Conservation (phyloP, 2,329 filamentous ascomycete genomes). For the Exophiala spinifera region DNA sequence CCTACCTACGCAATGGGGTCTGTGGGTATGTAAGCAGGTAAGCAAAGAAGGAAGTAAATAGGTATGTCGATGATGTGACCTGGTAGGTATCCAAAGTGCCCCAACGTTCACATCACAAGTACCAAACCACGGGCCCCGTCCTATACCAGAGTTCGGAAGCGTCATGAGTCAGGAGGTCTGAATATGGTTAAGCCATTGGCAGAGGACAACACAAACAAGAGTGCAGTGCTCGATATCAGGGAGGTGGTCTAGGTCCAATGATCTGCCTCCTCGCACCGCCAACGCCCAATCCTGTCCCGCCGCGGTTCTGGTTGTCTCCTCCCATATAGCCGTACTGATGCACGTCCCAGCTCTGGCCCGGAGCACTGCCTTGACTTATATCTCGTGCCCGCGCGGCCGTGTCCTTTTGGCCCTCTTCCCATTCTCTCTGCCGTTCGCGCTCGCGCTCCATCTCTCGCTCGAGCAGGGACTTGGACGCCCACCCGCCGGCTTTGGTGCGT, state of each 20-base stretch:
- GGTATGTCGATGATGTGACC: no score
- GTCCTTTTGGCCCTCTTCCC: constrained; percentile 59
- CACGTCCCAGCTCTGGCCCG: constrained; percentile 53
- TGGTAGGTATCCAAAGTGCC: neutral
- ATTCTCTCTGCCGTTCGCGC: constrained; percentile 61
- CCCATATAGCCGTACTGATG: constrained; percentile 64
- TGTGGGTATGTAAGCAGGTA: no score
- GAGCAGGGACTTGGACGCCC: constrained; percentile 61
- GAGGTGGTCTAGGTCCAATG: constrained; percentile 57
- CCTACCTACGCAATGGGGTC: no score
- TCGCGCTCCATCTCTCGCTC: constrained; percentile 67
- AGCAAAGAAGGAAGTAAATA: no score
- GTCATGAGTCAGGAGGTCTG: no score
- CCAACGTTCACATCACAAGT: no score
- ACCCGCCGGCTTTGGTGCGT: constrained; percentile 58
- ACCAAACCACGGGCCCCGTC: no score
- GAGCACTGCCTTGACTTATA: constrained; percentile 47
- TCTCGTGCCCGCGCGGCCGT: constrained; percentile 47
- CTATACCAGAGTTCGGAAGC: no score
- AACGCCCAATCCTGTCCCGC: constrained; percentile 50
- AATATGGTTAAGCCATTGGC: no score
- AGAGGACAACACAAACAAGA: no score
- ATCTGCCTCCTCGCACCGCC: constrained; percentile 60
- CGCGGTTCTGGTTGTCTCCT: constrained; percentile 59
- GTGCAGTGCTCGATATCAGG: no score